Base-by-base conservation (phyloP, 306 rosid species). In the Corylus avellana region DNA sequence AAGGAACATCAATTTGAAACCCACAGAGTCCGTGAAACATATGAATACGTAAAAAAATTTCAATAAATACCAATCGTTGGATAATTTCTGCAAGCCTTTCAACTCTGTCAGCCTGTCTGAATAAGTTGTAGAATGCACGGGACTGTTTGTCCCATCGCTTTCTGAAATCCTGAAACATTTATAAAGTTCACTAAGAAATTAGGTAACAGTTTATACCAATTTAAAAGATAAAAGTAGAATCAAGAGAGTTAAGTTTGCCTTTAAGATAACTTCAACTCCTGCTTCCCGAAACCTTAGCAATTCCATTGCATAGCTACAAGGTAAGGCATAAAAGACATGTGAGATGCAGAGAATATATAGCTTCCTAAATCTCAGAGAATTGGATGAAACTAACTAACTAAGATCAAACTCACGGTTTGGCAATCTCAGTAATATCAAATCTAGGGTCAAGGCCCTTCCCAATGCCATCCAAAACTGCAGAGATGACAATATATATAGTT, bases 361-460 rank as follows among this genome's bases (percentile, higher is more conserved):
- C 62, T 79, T 74, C 14, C 63, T 51, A 46, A 73, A 75, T 50
- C 71, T 61, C 7, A 29, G 70, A 75, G 42, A 70, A 51, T 72
- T 27, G 48, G 16, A 59, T 75, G 77, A 12, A 57, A 35, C 35
- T 22, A 22, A 22, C 22, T 22, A 22, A 22, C 22, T 64, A 86
- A 87, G 80, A 76, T 22, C 69, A 56, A 42, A 85, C 99, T 93
- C 92, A 96, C 99, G 99, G 99, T 81, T 84, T 96, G 79, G 99
- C 99, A 76, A 96, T 96, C 90, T 96, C 99, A 62, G 99, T 96
- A 73, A 96, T 96, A 80, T 96, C 99, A 89, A 96, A 96, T 77
- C 96, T 92, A 50, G 99, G 96, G 80, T 96, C 98, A 64, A 96
- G 99, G 77, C 99, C 99, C 84, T 96, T 96, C 61, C 99, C 99